Evolutionary conservation across 2,329 filamentous ascomycete genomes (phyloP), one percentile per base, ranked within the genome.

Genomic region (Aureobasidium sp.): DNA sequence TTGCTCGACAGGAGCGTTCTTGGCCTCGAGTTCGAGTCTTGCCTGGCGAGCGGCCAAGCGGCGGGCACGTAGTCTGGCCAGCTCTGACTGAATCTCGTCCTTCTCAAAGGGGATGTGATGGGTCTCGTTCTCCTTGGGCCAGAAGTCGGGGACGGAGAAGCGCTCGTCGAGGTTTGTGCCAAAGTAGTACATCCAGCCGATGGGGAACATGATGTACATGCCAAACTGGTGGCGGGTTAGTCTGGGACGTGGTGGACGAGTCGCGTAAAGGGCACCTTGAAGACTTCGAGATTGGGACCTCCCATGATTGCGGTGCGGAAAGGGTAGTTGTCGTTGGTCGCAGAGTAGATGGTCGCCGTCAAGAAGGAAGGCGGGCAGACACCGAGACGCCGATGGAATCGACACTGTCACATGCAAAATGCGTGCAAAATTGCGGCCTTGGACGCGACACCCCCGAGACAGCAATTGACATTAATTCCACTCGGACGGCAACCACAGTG

Each of bases 121-220:
- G 64, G 87, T 87, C 72, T 92, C 82, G 66, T 89, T 87, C 5
- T 86, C 81, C 70, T 87, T 90, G 31, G 94, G 94, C 94, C 94
- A 99, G 81, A 99, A 99, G 63, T 88, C 89, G 25, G 89, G 87
- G 1, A 97, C 90, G 52, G 84, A 79, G 81, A 99, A 99, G 66
- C 91, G 88, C 68, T 88, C 84, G 77, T 99, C 94, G 73, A 99
- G 90, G 76, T 99, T 99, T 62, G 92, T 96, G 73, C 94, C 94
- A 76, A 97, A 99, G 81, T 99, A 99, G 82, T 95, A 97, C 94
- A 99, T 99, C 81, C 94, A 92, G 70, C 90, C 91, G 71, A 99
- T 97, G 20, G 94, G 94, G 78, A 99, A 99, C 83, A 97, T 88
- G 79, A 99, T 87, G 80, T 99, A 99, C 84, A 95, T 90, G 79